Conservation (phyloP, 169 alveolate species). For the Theileria parva region DNA sequence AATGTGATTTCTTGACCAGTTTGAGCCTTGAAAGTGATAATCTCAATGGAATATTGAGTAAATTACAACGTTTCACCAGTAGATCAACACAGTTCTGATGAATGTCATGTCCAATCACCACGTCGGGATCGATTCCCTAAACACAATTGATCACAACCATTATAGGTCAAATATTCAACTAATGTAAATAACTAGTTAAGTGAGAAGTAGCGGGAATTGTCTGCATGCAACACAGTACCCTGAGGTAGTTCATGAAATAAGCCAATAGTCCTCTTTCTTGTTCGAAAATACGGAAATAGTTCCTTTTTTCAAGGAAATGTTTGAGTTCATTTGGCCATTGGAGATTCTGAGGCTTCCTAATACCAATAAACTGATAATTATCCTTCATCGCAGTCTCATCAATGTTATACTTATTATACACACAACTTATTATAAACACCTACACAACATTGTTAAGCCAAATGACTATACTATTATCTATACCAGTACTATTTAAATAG, state of each 20-base stretch:
- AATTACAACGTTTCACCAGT: slow-evolving; percentile 63
- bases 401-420: slow-evolving; percentile 24
- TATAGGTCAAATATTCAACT: slow-evolving; percentile 7
- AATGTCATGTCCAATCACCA: slow-evolving; percentile 72
- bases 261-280: slow-evolving; percentile 66
- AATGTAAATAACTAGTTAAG: background rate
- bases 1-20: slow-evolving; percentile 23
- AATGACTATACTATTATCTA: background rate
- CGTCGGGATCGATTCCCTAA: slow-evolving; percentile 69
- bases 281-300: slow-evolving; percentile 61
- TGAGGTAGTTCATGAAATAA: slow-evolving; percentile 41
- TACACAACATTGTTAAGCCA: too few species aligned
- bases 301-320: slow-evolving; percentile 36
- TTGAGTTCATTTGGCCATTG: slow-evolving; percentile 56
- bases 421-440: slow-evolving; percentile 13
- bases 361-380: slow-evolving; percentile 46
- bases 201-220: background rate
- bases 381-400: slow-evolving; percentile 35
- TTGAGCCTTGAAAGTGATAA: slow-evolving; percentile 65
- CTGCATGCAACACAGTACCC: slow-evolving; percentile 18
- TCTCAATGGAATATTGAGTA: slow-evolving; percentile 55
- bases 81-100: slow-evolving; percentile 59
- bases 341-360: slow-evolving; percentile 32
- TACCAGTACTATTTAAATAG: too few species aligned
- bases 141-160: background rate